Base-by-base conservation (phyloP, 257 asterid species). In the Solanum clarkiae region DNA sequence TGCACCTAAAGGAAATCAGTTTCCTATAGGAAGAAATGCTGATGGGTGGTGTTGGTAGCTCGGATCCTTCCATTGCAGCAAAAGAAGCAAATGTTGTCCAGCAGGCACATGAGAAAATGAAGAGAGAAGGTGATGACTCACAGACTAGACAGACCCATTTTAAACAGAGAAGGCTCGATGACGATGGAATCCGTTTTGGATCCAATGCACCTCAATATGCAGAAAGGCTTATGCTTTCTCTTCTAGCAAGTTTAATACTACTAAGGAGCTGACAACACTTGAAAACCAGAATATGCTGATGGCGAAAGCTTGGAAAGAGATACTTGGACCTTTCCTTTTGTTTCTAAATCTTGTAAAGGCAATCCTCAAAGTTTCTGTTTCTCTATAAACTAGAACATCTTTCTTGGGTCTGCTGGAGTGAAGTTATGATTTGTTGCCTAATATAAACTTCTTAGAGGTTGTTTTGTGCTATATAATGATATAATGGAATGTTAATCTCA, bases 111-210 rank as follows among this genome's bases (percentile, higher is more conserved):
- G 91, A 89, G 84, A 91, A 84, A 88, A 56, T 90, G 90, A 94
- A 92, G 91, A 93, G 95, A 84, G 92, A 91, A 59, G 90, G 87
- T 66, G 90, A 89, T 84, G 94, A 90, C 63, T 88, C 93, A 44
- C 69, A 81, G 88, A 84, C 83, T 47, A 89, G 89, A 44, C 90
- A 86, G 55, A 49, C 80, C 16, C 60, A 74, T 56, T 36, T 56
- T 57, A 93, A 92, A 89, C 90, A 86, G 90, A 80, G 86, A 57
- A 90, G 92, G 79, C 74, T 91, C 51, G 92, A 89, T 77, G 91
- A 86, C 32, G 89, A 86, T 55, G 84, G 88, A 79, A 74, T 77
- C 71, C 87, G 22, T 42, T 65, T 63, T 47, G 92, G 91, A 55
- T 85, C 84, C 84, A 91, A 91, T 85, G 55, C 69, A 22, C 44